Evolutionary conservation across 805 yeast genomes (phyloP).

Genomic region (Saccharomycopsis microspora): DNA sequence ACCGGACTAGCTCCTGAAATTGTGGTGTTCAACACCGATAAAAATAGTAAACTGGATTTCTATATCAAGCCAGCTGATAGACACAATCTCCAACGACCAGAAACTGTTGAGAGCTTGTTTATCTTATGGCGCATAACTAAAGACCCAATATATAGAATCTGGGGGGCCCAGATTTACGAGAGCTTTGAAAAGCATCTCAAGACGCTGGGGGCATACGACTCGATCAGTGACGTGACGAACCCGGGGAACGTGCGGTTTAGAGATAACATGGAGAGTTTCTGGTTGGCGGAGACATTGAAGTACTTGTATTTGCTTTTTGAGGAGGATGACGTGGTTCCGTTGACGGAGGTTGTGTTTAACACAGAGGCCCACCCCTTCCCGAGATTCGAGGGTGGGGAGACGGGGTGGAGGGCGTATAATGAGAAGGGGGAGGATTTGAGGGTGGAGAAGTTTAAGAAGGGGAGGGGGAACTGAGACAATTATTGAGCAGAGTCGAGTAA

Average conservation of each 20-base stretch:
- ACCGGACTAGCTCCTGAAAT: slow-evolving; percentile 87
- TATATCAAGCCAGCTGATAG: slow-evolving; percentile 57
- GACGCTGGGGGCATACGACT: slow-evolving; percentile 43
- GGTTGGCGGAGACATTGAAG: slow-evolving; percentile 90
- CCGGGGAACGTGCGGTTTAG: slow-evolving; percentile 35
- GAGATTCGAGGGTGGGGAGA: slow-evolving; percentile 43
- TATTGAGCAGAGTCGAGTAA: no score
- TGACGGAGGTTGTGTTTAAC: slow-evolving; percentile 66
- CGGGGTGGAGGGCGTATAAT: slow-evolving; percentile 44
- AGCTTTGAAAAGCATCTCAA: slow-evolving; percentile 52
- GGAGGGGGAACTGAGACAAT: not conserved
- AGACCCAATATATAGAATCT: slow-evolving; percentile 69
- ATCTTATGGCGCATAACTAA: slow-evolving; percentile 70
- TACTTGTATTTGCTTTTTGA: slow-evolving; percentile 74
- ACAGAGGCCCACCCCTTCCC: slow-evolving; percentile 95
- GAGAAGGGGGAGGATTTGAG: slow-evolving; percentile 15
- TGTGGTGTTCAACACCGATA: slow-evolving; percentile 64
- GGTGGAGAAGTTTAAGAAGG: slow-evolving; percentile 8
- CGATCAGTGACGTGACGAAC: slow-evolving; percentile 48
- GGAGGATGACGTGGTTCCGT: slow-evolving; percentile 52
- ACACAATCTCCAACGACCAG: slow-evolving; percentile 88
- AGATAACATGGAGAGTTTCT: slow-evolving; percentile 84
- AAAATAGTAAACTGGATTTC: slow-evolving; percentile 36
- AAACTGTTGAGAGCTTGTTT: slow-evolving; percentile 83
- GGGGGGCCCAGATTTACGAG: slow-evolving; percentile 83